Base-by-base conservation (phyloP, 2,329 filamentous ascomycete genomes). In the Hypomyces perniciosus region DNA sequence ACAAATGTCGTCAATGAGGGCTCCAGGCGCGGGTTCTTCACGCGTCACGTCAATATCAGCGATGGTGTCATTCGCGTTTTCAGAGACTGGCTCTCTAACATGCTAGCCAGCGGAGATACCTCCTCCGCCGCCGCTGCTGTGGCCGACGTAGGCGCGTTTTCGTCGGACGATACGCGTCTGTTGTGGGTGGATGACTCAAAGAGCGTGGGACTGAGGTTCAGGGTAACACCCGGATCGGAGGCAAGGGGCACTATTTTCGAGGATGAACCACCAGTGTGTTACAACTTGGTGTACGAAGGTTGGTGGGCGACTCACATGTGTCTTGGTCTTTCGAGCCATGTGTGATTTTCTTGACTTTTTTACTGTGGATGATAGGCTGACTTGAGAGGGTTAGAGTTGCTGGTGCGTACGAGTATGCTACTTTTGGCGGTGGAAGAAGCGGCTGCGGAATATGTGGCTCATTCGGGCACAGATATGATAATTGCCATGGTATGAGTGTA, bases 201-300 rank as follows among this genome's bases (percentile, higher is more conserved):
- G 58, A 78, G 81, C 51, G 81, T 89, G 20, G 89, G 88, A 0
- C 67, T 93, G 50, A 80, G 79, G 41, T 81, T 93, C 57, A 76
- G 77, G 8, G 84, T 91, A 13, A 63, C 54, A 33, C 56, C 53
- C 35, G 59, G 52, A 9, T 56, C 57, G n/a, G 59, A 58, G n/a
- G 62, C 67, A 65, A 61, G 73, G 34, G 68, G 71, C 52, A 79
- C 83, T 1, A 64, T 86, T 10, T 69, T 88, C 8, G 79, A 84
- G 46, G 82, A 88, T 48, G 83, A 89, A 42, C 67, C 78, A n/a
- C 75, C 84, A 4, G 80, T 88, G 8, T 81, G 76, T 48, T 93
- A 90, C 62, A 78, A 78, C 40, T 71, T 93, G 29, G 79, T 86
- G 50, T 87, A 88, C 61, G 75, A 88, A 78, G 84, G 87, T 89